Evolutionary conservation across 2,329 filamentous ascomycete genomes (phyloP).

Genomic region (Sclerotiophoma versabilis): DNA sequence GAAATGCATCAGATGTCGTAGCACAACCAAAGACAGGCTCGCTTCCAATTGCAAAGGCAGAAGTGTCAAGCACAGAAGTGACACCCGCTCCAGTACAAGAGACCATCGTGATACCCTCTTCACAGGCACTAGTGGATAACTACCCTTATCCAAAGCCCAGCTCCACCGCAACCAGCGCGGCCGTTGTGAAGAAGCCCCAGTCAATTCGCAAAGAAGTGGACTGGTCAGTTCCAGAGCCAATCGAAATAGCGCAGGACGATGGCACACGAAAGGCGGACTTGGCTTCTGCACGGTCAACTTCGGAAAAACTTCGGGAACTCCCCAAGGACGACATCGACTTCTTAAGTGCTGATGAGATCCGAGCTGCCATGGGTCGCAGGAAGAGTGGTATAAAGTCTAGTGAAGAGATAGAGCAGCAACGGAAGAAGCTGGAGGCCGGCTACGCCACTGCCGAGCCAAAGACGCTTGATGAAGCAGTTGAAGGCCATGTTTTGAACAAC

Average conservation of each 20-base stretch:
- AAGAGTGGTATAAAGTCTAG: slow-evolving; percentile 12
- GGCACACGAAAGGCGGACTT: not conserved
- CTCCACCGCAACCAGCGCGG: not conserved
- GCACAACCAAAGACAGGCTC: not conserved
- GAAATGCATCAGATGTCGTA: not conserved
- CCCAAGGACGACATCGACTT: slow-evolving; percentile 52
- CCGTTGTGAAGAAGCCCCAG: not conserved
- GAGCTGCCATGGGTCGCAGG: slow-evolving; percentile 51
- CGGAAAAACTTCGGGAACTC: slow-evolving; percentile 40
- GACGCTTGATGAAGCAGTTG: slow-evolving; percentile 30
- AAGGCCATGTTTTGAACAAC: slow-evolving; percentile 38
- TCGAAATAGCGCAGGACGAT: not conserved
- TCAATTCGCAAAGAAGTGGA: not conserved
- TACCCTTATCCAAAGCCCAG: slow-evolving; percentile 8
- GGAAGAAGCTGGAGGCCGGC: slow-evolving; percentile 38
- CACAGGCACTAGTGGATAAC: slow-evolving; percentile 13
- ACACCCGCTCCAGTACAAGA: not conserved
- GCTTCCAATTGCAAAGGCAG: not conserved
- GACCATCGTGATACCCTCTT: slow-evolving; percentile 12
- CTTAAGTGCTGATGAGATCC: slow-evolving; percentile 52
- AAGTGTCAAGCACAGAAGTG: not conserved
- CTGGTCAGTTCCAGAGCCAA: not conserved
- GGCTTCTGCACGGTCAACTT: slow-evolving; percentile 22
- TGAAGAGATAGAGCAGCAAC: slow-evolving; percentile 24
- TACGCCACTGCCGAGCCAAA: slow-evolving; percentile 27